Conservation (phyloP, 305 asterid species). For the Fraxinus dipetala region DNA sequence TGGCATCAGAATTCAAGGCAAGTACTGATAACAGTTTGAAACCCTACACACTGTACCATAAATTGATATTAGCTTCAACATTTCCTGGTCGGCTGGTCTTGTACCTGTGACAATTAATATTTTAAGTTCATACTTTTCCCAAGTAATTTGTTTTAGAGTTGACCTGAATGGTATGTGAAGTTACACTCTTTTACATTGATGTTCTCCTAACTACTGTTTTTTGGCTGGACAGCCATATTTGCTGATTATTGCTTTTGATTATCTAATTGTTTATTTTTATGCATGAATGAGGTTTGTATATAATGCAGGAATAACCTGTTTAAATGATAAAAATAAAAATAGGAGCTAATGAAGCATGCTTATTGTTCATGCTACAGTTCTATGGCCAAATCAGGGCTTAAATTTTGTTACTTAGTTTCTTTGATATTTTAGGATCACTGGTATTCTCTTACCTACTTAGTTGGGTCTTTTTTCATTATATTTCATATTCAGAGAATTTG, state of each 20-base stretch:
- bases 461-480: not conserved
- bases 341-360: not conserved
- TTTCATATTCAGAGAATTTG: not conserved
- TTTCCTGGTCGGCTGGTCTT: slow-evolving; percentile 8
- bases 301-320: not conserved
- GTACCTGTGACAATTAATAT: slow-evolving; percentile 9
- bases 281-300: not conserved
- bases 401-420: not conserved
- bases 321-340: not conserved
- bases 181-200: slow-evolving; percentile 9
- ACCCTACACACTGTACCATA: slow-evolving; percentile 15
- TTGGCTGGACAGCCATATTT: slow-evolving; percentile 7
- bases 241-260: not conserved
- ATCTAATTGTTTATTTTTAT: slow-evolving; percentile 5
- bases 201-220: slow-evolving; percentile 10
- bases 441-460: not conserved
- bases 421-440: not conserved
- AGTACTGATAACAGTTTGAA: slow-evolving; percentile 20
- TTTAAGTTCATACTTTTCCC: not conserved
- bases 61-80: not conserved
- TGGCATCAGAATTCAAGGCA: slow-evolving; percentile 87
- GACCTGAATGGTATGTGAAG: not conserved
- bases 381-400: not conserved
- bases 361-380: not conserved
- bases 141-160: slow-evolving; percentile 16